Percentiles rank a stretch among this genome's conserved stretches.
These are phyloP conservation scores for Daldinia sp. DNA, from an alignment of 2,329 filamentous ascomycete genomes.

Conservation along the genomic window DNA sequence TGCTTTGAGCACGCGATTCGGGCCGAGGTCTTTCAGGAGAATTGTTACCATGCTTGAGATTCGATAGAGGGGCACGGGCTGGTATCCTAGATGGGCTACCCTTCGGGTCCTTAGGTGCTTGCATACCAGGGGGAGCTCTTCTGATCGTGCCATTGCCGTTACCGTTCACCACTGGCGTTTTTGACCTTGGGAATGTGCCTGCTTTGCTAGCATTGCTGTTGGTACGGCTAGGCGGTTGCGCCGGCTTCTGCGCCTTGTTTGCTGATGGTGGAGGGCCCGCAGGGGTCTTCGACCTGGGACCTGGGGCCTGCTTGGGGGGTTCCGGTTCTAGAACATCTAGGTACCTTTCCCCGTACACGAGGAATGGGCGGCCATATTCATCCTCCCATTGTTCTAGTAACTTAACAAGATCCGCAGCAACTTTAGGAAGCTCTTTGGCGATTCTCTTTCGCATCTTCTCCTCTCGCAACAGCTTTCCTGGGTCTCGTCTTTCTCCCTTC, in stretches of 20 bases:
- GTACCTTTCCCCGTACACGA: slow-evolving; percentile 92
- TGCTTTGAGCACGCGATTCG: slow-evolving; percentile 59
- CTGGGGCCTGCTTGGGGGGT: slow-evolving; percentile 68
- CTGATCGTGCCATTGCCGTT: slow-evolving; percentile 50
- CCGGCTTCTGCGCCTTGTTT: slow-evolving; percentile 54
- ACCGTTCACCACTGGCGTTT: slow-evolving; percentile 65
- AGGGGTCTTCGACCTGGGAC: slow-evolving; percentile 81
- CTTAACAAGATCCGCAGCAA: slow-evolving; percentile 85
- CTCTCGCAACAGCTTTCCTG: slow-evolving; percentile 90
- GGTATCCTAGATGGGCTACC: slow-evolving; percentile 77
- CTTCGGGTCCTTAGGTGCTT: slow-evolving; percentile 51
- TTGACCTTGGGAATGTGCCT: slow-evolving; percentile 58
- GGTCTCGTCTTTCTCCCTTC: slow-evolving; percentile 94
- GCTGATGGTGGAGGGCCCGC: slow-evolving; percentile 68
- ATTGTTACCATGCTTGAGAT: slow-evolving; percentile 77
- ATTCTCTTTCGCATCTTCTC: slow-evolving; percentile 99
- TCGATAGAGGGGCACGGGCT: slow-evolving; percentile 75
- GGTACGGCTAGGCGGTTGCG: slow-evolving; percentile 51
- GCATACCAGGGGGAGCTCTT: slow-evolving; percentile 49
- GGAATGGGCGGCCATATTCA: slow-evolving; percentile 91
- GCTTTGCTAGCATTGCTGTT: slow-evolving; percentile 55
- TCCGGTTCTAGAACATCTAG: slow-evolving; percentile 82
- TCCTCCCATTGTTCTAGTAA: slow-evolving; percentile 90
- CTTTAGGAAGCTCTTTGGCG: slow-evolving; percentile 92
- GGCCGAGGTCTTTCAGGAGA: slow-evolving; percentile 78